A percentile compares a stretch with the other conserved stretches of the same genome.
Evolutionary conservation across 164 flowering plant species (phyloP).

Genomic region (Umbellularia californica): DNA sequence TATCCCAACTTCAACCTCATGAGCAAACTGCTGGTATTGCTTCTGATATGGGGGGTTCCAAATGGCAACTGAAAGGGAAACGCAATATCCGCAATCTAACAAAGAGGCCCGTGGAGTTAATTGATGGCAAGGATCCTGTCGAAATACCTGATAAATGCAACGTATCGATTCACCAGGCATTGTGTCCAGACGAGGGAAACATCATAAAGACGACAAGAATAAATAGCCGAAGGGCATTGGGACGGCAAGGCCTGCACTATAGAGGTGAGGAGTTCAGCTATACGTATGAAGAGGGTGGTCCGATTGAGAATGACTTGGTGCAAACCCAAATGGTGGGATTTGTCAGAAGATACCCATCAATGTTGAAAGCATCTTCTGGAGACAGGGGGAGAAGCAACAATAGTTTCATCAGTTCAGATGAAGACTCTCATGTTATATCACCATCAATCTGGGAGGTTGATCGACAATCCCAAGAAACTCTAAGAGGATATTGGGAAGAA

Average conservation of each 20-base stretch:
- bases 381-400: slow-evolving; percentile 14
- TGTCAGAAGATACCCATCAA: slow-evolving; percentile 26
- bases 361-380: slow-evolving; percentile 27
- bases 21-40: slow-evolving; percentile 30
- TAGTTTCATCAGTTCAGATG: slow-evolving; percentile 37
- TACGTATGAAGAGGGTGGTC: slow-evolving; percentile 27
- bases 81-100: slow-evolving; percentile 62
- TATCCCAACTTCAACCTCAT: slow-evolving; percentile 35
- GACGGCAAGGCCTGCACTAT: slow-evolving; percentile 19
- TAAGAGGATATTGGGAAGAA: slow-evolving; percentile 48
- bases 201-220: slow-evolving; percentile 3
- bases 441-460: slow-evolving; percentile 32
- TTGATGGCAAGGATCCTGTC: slow-evolving; percentile 19
- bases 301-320: slow-evolving; percentile 25
- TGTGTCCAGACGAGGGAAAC: slow-evolving; percentile 25
- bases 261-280: slow-evolving; percentile 22
- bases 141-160: slow-evolving; percentile 9
- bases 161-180: slow-evolving; percentile 21
- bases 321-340: slow-evolving; percentile 21
- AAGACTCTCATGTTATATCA: slow-evolving; percentile 13
- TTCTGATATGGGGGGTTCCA: slow-evolving; percentile 53
- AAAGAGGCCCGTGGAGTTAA: slow-evolving; percentile 34
- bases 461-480: slow-evolving; percentile 23
- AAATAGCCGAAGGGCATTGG: slow-evolving; percentile 17
- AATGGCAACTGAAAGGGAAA: slow-evolving; percentile 90